Base-by-base conservation (phyloP, 805 yeast genomes). In the Kazachstania martiniae region DNA sequence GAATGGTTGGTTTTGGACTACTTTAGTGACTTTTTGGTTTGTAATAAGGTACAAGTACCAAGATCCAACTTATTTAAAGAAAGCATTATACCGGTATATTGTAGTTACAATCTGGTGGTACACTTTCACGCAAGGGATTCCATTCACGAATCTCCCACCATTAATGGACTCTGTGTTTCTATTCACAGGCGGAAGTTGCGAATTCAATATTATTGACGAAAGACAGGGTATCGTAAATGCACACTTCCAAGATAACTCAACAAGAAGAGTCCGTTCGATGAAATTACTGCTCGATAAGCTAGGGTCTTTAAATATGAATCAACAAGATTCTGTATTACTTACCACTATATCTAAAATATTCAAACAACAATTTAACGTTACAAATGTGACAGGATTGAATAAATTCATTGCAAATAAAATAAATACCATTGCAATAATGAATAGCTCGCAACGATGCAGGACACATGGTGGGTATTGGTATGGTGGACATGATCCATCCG, bases 401-500 rank as follows among this genome's bases (percentile, higher is more conserved):
- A n/a, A n/a, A n/a, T n/a, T n/a, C n/a, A n/a, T n/a, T n/a, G n/a
- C n/a, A n/a, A n/a, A n/a, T n/a, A n/a, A n/a, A n/a, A n/a, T n/a
- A n/a, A n/a, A n/a, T n/a, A n/a, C n/a, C n/a, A n/a, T n/a, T n/a
- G n/a, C n/a, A n/a, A n/a, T n/a, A n/a, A n/a, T n/a, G n/a, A n/a
- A n/a, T n/a, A n/a, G n/a, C 8, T 23, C 25, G 13, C 6, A n/a
- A 1, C 43, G 52, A 1, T 70, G 91, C 52, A 56, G 91, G 52
- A 32, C 50, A 38, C 18, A 70, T 47, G 85, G 76, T 31, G 79
- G 97, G 0, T 36, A 46, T 12, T 81, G 89, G 91, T 39, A 43
- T 6, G 85, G 95, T 1, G 98, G 98, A 0, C 95, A 85, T 51
- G 98, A 91, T 59, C 95, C 97, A 4, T 78, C 89, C 39, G 98